Conservation (phyloP, 306 rosid species). For the Erythrophleum fordii region DNA sequence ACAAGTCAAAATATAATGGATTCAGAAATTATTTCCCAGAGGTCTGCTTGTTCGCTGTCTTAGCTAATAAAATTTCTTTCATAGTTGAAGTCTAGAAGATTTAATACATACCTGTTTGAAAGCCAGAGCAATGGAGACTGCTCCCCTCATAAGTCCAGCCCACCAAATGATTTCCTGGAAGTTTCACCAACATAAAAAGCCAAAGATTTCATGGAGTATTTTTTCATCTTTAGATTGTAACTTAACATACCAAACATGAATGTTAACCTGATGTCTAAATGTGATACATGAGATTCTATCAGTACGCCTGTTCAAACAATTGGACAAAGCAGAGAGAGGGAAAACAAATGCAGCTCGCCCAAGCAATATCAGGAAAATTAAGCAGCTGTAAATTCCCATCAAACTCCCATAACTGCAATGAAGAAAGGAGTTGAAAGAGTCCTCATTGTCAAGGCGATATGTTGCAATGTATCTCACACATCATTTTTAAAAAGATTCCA, state of each 20-base stretch:
- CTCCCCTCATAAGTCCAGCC: constrained; percentile 97
- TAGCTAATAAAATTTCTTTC: neutral
- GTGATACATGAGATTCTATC: constrained; percentile 56
- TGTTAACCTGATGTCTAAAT: constrained; percentile 67
- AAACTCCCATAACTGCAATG: constrained; percentile 62
- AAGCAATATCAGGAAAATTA: constrained; percentile 66
- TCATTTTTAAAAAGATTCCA: neutral
- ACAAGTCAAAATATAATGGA: constrained; percentile 28
- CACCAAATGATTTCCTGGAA: constrained; percentile 84
- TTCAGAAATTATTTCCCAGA: neutral
- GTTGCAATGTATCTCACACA: constrained; percentile 16
- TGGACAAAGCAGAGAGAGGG: constrained; percentile 76
- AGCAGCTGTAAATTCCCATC: constrained; percentile 57
- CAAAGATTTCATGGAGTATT: neutral
- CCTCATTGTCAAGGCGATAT: constrained; percentile 1
- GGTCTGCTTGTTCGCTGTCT: neutral
- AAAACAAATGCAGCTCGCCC: constrained; percentile 91
- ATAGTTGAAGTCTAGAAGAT: constrained; percentile 8
- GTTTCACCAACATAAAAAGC: constrained; percentile 15
- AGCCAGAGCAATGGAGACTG: constrained; percentile 93
- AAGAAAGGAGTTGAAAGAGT: constrained; percentile 22
- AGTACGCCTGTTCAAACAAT: constrained; percentile 56
- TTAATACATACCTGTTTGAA: constrained; percentile 70
- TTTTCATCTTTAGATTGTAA: neutral
- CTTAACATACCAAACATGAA: constrained; percentile 21